Conservation (phyloP, 768 basidiomycete genomes). For the Mrakia gelida region DNA sequence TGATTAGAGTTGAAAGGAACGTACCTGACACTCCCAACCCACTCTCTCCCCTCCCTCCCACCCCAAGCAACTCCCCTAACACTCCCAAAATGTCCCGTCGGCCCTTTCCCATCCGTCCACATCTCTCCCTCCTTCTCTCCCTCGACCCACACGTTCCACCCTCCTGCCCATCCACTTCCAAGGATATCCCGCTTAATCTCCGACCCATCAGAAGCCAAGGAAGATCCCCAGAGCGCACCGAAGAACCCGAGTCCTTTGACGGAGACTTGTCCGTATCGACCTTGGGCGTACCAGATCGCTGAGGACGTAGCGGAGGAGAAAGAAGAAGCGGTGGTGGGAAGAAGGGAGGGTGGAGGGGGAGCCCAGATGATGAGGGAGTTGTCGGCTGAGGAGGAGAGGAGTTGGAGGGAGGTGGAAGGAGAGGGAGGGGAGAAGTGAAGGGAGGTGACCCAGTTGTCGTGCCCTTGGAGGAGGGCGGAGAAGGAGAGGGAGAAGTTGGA, state of each 20-base stretch:
- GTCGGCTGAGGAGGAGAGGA: constrained; percentile 91
- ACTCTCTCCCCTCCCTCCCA: constrained; percentile 55
- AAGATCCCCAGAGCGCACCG: constrained; percentile 71
- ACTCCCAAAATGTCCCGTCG: constrained; percentile 77
- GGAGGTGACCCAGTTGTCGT: constrained; percentile 86
- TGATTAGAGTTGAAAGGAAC: no score
- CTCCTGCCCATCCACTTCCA: constrained; percentile 91
- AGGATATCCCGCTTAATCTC: constrained; percentile 59
- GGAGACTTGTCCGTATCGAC: constrained; percentile 92
- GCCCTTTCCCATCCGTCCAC: constrained; percentile 75
- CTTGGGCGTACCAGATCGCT: constrained; percentile 80
- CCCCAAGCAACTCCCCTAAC: constrained; percentile 84
- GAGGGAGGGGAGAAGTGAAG: constrained; percentile 69
- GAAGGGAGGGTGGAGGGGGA: constrained; percentile 51
- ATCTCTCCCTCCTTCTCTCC: constrained; percentile 43
- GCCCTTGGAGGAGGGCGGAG: constrained; percentile 91
- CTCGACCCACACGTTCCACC: constrained; percentile 71
- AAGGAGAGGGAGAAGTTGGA: constrained; percentile 74
- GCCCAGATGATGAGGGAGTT: constrained; percentile 95
- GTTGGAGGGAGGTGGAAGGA: constrained; percentile 47
- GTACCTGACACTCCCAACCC: constrained; percentile 79
- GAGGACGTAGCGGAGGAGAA: constrained; percentile 28
- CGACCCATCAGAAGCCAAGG: neutral
- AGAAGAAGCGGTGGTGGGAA: constrained; percentile 41
- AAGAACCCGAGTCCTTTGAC: constrained; percentile 83